Evolutionary conservation across 306 rosid species (phyloP), one percentile per base, ranked within the genome.

Genomic region (Quercus bicolor): DNA sequence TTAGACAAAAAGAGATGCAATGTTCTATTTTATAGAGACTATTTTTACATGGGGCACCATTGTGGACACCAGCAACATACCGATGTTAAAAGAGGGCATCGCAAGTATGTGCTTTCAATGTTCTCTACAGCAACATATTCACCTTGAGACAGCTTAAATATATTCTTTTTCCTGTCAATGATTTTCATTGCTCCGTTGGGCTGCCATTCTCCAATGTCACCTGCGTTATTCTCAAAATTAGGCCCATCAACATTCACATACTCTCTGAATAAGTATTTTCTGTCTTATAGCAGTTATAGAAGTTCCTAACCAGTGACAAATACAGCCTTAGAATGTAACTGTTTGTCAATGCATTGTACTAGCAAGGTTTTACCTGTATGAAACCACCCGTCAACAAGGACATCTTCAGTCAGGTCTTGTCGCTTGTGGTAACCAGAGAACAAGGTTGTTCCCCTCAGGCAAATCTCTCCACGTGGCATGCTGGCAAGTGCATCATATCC

Each of bases 161-260:
- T 91, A 29, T 92, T 91, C 88, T 92, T 95, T 75, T 91, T 95
- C 72, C 98, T 83, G 78, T 95, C 98, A 57, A 95, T 92, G 51
- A 95, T 86, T 87, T 88, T 92, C 98, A 95, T 88, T 65, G 97
- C 82, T 84, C 98, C 98, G 81, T 86, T 73, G 11, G 91, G 86
- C 82, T 91, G 97, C 97, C 93, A 91, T 84, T 95, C 98, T 81
- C 98, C 98, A 79, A 95, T 91, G 83, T 95, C 98, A 83, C 98
- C 98, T 95, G 88, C 55, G 80, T 70, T 74, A 31, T 29, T 80
- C 72, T 51, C 81, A 77, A 74, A 82, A 61, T 59, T 54, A 83
- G 65, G 31, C 59, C 70, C 19, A 64, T 48, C 72, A 56, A 55
- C 51, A 21, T 70, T 79, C 64, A 37, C 56, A 52, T 51, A 6